Percentiles rank a stretch among this genome's conserved stretches.
phyloP scores from a whole-genome alignment of 108 stramenopile species.

The Cylindrotheca fusiformis region DNA sequence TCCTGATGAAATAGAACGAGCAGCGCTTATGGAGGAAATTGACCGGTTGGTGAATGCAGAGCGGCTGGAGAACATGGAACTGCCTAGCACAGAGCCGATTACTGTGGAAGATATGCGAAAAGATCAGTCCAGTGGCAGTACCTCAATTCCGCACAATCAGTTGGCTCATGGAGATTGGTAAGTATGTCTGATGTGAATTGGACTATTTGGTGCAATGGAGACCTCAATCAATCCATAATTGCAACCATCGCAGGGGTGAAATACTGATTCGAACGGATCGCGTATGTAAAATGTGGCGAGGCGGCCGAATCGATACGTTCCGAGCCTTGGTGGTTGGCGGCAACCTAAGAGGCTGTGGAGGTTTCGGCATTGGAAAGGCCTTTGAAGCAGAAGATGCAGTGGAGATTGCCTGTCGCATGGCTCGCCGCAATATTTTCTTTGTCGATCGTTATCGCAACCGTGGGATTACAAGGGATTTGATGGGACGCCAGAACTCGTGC shows the following conservation, averaged over 20 bases:
- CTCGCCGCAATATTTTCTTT: slow-evolving; percentile 86
- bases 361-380: slow-evolving; percentile 95
- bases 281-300: slow-evolving; percentile 88
- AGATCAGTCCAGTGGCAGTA: slow-evolving; percentile 20
- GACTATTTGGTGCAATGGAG: slow-evolving; percentile 1
- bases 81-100: slow-evolving; percentile 10
- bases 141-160: slow-evolving; percentile 44
- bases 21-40: slow-evolving; percentile 19
- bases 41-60: slow-evolving; percentile 33
- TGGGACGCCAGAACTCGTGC: slow-evolving; percentile 90
- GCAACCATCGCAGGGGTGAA: slow-evolving; percentile 72
- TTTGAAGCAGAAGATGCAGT: slow-evolving; percentile 82
- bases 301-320: slow-evolving; percentile 87
- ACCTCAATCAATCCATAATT: no score
- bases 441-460: slow-evolving; percentile 80
- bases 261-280: slow-evolving; percentile 81
- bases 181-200: slow-evolving; percentile 14
- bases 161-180: slow-evolving; percentile 52
- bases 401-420: slow-evolving; percentile 66
- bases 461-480: slow-evolving; percentile 73
- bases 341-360: slow-evolving; percentile 92
- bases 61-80: slow-evolving; percentile 30
- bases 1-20: slow-evolving; percentile 40
- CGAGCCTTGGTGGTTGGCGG: slow-evolving; percentile 92
- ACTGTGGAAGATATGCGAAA: slow-evolving; percentile 3